Conservation (phyloP, 2,329 filamentous ascomycete species). For the Aspergillus ustus region DNA sequence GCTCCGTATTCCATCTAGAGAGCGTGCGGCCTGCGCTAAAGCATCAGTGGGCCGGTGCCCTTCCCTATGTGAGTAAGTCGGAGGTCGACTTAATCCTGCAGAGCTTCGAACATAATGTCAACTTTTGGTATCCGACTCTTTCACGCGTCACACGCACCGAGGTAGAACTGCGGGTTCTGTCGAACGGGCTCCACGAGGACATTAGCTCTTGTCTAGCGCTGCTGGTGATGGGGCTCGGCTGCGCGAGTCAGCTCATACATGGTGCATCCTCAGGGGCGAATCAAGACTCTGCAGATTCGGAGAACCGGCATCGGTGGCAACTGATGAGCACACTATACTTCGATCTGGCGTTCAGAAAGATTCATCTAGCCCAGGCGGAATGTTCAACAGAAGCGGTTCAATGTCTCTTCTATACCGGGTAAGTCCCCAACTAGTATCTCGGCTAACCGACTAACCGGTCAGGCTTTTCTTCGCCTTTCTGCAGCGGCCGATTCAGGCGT, state of each 20-base stretch:
- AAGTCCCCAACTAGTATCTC: conserved; percentile 22
- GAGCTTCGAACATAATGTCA: conserved; percentile 54
- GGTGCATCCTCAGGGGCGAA: conserved; percentile 28
- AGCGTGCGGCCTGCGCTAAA: conserved; percentile 47
- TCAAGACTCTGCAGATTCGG: conserved; percentile 32
- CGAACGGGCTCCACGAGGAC: conserved; percentile 44
- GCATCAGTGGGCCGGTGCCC: conserved; percentile 30
- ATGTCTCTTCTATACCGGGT: conserved; percentile 58
- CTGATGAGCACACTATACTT: conserved; percentile 52
- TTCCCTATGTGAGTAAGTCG: conserved; percentile 49
- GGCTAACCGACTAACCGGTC: conserved; percentile 13
- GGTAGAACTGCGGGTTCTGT: conserved; percentile 38
- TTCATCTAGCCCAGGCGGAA: conserved; percentile 54
- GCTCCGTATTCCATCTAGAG: conserved; percentile 56
- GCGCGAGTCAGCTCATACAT: conserved; percentile 48
- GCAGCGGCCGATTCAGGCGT: conserved; percentile 56
- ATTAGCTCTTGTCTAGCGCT: conserved; percentile 50
- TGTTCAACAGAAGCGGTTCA: conserved; percentile 54
- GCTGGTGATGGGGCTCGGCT: conserved; percentile 55
- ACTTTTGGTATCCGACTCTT: conserved; percentile 61
- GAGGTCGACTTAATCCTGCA: conserved; percentile 50
- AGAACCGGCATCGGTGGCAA: conserved; percentile 37
- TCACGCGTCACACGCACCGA: conserved; percentile 45
- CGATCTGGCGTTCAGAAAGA: conserved; percentile 51
- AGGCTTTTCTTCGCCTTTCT: conserved; percentile 57